A percentile compares a stretch with the other conserved stretches of the same genome.
Evolutionary conservation across 768 basidiomycete genomes (phyloP).

Genomic region (Sporobolomyces roseus): DNA sequence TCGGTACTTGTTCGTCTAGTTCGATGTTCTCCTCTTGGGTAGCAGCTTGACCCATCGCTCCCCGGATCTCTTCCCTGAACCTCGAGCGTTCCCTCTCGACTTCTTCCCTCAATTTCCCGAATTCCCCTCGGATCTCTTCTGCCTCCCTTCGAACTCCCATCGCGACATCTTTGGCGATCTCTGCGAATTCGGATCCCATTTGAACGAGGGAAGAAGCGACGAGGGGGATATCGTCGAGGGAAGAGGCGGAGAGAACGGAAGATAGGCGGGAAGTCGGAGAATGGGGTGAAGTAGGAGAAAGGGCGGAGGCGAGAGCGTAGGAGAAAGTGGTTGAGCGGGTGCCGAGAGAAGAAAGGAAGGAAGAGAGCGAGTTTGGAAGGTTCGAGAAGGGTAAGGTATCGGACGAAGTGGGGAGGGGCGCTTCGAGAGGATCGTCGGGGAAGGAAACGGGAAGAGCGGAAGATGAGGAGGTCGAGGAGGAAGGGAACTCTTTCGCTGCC

Average conservation of each 20-base stretch:
- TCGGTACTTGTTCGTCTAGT: neutral
- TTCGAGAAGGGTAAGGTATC: slow-evolving; percentile 8
- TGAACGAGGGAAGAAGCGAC: slow-evolving; percentile 14
- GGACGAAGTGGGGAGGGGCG: neutral
- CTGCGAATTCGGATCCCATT: slow-evolving; percentile 14
- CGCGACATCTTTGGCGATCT: slow-evolving; percentile 15
- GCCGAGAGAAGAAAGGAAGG: slow-evolving; percentile 13
- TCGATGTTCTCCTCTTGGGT: neutral
- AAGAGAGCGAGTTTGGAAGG: slow-evolving; percentile 3
- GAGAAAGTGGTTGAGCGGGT: slow-evolving; percentile 6
- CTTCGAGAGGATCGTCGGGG: slow-evolving; percentile 14
- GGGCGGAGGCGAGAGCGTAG: slow-evolving; percentile 2
- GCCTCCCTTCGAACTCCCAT: slow-evolving; percentile 6
- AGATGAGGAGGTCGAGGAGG: neutral
- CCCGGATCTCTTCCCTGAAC: slow-evolving; percentile 7
- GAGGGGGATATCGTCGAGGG: slow-evolving; percentile 16
- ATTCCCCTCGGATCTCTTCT: slow-evolving; percentile 12
- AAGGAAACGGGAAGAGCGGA: neutral
- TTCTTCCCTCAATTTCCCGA: neutral
- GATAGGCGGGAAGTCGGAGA: slow-evolving; percentile 12
- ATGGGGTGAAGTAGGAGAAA: slow-evolving; percentile 1
- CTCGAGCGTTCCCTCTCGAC: neutral
- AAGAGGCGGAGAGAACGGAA: slow-evolving; percentile 8
- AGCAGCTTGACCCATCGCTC: neutral
- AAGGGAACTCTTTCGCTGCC: neutral